Evolutionary conservation across 2,329 filamentous ascomycete genomes (phyloP).

Genomic region (Exophiala sp.): DNA sequence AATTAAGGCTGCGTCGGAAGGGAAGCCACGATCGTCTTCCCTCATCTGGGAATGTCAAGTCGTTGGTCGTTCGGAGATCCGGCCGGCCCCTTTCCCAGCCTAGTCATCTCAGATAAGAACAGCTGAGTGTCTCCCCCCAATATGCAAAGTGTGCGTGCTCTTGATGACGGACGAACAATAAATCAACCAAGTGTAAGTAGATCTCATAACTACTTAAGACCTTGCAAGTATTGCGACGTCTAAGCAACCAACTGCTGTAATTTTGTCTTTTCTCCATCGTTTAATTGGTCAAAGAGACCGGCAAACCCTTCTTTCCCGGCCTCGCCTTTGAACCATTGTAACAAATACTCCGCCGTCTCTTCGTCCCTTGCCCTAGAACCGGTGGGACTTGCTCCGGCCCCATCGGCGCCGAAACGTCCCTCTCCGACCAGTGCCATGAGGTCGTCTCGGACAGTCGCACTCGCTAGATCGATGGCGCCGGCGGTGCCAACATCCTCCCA

Average conservation of each 20-base stretch:
- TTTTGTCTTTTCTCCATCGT: conserved; percentile 41
- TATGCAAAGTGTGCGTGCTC: no score
- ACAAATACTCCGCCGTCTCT: conserved; percentile 79
- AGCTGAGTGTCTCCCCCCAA: no score
- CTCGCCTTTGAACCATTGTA: conserved; percentile 66
- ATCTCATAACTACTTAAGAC: no score
- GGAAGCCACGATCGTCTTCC: no score
- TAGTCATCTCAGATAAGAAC: no score
- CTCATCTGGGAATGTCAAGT: no score
- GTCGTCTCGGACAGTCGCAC: conserved; percentile 62
- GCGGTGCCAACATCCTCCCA: conserved; percentile 83
- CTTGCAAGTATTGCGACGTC: no score
- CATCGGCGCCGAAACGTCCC: conserved; percentile 49
- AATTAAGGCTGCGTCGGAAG: no score
- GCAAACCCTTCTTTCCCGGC: conserved; percentile 51
- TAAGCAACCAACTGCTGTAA: conserved; percentile 25
- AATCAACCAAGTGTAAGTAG: no score
- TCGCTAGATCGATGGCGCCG: conserved; percentile 60
- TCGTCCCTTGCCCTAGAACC: conserved; percentile 67
- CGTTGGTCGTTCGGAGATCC: no score
- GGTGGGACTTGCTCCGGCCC: conserved; percentile 43
- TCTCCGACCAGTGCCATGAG: conserved; percentile 60
- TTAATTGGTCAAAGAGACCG: conserved; percentile 51
- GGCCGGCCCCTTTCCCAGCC: no score
- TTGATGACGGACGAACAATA: no score